Evolutionary conservation across 2,329 filamentous ascomycete species (phyloP).

Genomic region (Monilinia fructicola): DNA sequence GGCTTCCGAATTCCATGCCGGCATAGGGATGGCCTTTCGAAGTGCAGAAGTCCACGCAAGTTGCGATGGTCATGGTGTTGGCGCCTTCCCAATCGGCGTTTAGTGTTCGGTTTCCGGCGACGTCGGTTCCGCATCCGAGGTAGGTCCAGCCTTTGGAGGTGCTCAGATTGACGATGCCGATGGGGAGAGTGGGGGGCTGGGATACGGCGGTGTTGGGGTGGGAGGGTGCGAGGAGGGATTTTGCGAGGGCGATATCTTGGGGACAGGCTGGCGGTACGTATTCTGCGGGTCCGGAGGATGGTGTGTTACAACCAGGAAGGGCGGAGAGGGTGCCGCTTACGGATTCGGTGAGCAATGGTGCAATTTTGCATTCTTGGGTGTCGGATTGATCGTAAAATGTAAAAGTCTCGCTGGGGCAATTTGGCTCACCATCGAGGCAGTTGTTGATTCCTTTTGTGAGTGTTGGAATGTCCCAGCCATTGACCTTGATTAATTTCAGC

Average conservation of each 20-base stretch:
- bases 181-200: not conserved
- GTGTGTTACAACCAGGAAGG: conserved; percentile 21
- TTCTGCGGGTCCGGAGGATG: conserved; percentile 12
- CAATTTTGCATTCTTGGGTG: conserved; percentile 21
- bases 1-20: conserved; percentile 19
- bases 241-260: conserved; percentile 2
- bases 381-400: conserved; percentile 23
- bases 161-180: conserved; percentile 12
- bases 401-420: conserved; percentile 15
- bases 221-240: not conserved
- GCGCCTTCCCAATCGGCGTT: conserved; percentile 18
- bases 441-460: conserved; percentile 22
- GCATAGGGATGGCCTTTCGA: conserved; percentile 23
- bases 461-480: conserved; percentile 21
- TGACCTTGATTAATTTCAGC: conserved; percentile 14
- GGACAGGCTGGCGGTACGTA: conserved; percentile 12
- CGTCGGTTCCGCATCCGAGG: conserved; percentile 20
- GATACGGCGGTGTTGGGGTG: not conserved
- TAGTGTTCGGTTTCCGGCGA: conserved; percentile 7
- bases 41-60: conserved; percentile 14
- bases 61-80: conserved; percentile 16
- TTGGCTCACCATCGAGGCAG: conserved; percentile 12
- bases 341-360: conserved; percentile 14
- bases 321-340: conserved; percentile 6
- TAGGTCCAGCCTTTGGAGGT: conserved; percentile 21